Conservation (phyloP, 129 eudicot genomes). For the Smallanthus sonchifolius region DNA sequence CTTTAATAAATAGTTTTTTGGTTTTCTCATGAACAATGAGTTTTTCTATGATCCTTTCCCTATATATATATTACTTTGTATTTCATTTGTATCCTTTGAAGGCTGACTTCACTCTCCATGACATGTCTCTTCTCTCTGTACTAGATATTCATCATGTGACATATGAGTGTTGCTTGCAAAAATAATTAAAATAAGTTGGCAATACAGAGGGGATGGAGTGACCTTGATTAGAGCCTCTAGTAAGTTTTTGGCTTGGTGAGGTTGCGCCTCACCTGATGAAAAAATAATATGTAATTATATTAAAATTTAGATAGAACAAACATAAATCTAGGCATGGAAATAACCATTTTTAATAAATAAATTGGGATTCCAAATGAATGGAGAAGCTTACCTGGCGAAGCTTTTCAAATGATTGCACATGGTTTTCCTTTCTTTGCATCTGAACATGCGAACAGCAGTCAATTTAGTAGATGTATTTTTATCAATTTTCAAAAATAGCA, state of each 20-base stretch:
- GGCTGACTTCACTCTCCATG: no score
- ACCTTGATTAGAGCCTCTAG: conserved; percentile 84
- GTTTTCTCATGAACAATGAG: no score
- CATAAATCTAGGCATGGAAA: neutral
- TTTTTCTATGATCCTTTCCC: no score
- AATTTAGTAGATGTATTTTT: neutral
- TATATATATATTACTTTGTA: no score
- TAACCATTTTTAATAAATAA: neutral
- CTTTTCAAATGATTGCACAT: conserved; percentile 93
- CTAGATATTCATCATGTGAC: no score
- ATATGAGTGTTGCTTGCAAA: no score
- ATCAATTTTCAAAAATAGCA: neutral
- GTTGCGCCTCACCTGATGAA: conserved; percentile 78
- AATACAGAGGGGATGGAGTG: neutral
- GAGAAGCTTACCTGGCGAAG: conserved; percentile 68
- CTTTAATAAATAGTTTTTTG: no score
- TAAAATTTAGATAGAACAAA: neutral
- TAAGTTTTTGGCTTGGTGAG: conserved; percentile 85
- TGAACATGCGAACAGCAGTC: conserved; percentile 26
- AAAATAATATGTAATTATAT: neutral
- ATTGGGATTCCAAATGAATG: neutral
- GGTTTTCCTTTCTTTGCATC: conserved; percentile 98
- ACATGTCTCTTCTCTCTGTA: no score
- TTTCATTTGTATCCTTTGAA: no score
- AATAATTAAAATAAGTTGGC: neutral